Percentiles rank a stretch among this genome's conserved stretches.
These are phyloP conservation scores for Metschnikowia santaceciliae DNA, from an alignment of 805 yeast species.

Conservation along the genomic window DNA sequence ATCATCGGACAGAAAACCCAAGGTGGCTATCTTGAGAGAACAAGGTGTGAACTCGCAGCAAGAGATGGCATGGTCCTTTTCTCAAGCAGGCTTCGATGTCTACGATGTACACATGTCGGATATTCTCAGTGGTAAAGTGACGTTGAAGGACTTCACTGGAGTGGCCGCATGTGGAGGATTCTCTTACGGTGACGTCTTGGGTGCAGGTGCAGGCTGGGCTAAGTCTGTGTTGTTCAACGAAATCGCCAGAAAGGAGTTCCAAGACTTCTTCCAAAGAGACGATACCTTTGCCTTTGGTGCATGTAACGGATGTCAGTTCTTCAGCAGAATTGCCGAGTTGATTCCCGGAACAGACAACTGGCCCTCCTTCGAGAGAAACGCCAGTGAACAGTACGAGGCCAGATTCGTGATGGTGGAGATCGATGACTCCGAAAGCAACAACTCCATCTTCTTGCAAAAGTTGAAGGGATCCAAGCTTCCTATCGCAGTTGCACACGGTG, in stretches of 20 bases:
- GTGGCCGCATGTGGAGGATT: slow-evolving; percentile 99
- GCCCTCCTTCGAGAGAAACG: slow-evolving; percentile 93
- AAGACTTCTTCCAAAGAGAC: slow-evolving; percentile 75
- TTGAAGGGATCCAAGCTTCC: slow-evolving; percentile 95
- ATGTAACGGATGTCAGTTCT: slow-evolving; percentile 97
- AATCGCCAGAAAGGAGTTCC: slow-evolving; percentile 69
- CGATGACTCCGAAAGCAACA: slow-evolving; percentile 44
- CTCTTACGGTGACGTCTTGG: slow-evolving; percentile 97
- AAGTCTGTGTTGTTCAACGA: slow-evolving; percentile 87
- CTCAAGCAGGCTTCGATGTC: slow-evolving; percentile 90
- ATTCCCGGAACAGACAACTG: slow-evolving; percentile 94
- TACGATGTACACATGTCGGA: slow-evolving; percentile 97
- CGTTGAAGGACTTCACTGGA: slow-evolving; percentile 80
- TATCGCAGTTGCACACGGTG: slow-evolving; percentile 98
- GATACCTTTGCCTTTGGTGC: slow-evolving; percentile 98
- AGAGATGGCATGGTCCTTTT: slow-evolving; percentile 98
- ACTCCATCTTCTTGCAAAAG: slow-evolving; percentile 71
- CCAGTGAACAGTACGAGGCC: slow-evolving; percentile 94
- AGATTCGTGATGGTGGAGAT: slow-evolving; percentile 88
- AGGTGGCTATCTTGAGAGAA: slow-evolving; percentile 93
- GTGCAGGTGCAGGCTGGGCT: slow-evolving; percentile 99
- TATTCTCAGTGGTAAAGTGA: slow-evolving; percentile 65
- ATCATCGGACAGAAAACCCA: slow-evolving; percentile 51
- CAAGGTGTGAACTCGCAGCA: slow-evolving; percentile 98
- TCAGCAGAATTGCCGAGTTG: slow-evolving; percentile 76